Evolutionary conservation across 768 basidiomycete genomes (phyloP).

Genomic region (Boletus insuetus): DNA sequence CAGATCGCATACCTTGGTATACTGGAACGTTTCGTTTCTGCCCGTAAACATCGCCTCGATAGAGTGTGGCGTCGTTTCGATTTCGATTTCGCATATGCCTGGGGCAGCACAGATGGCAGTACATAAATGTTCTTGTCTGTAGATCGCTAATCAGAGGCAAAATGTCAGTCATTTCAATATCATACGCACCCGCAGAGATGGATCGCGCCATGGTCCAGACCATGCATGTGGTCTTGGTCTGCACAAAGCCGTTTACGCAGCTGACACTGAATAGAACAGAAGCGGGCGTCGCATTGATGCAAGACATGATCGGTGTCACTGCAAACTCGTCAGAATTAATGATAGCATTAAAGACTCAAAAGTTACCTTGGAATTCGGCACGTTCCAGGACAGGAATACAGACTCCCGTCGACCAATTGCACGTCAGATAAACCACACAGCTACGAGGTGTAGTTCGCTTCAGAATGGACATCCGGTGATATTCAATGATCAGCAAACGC

Average conservation of each 20-base stretch:
- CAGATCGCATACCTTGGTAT: constrained; percentile 50
- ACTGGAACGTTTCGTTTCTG: constrained; percentile 57
- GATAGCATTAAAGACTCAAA: neutral
- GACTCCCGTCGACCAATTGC: constrained; percentile 25
- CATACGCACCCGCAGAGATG: constrained; percentile 57
- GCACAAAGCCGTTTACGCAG: constrained; percentile 57
- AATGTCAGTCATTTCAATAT: neutral
- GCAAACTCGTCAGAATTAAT: neutral
- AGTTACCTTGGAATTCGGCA: constrained; percentile 44
- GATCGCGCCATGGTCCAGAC: constrained; percentile 34
- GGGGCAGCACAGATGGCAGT: constrained; percentile 37
- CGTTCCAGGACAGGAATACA: constrained; percentile 40
- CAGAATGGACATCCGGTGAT: neutral
- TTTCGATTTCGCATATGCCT: constrained; percentile 61
- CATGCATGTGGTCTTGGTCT: constrained; percentile 50
- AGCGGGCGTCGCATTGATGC: constrained; percentile 50
- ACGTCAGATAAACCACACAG: constrained; percentile 40
- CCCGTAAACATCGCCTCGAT: constrained; percentile 63
- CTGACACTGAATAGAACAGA: constrained; percentile 53
- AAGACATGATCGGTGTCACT: constrained; percentile 45
- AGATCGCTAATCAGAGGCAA: neutral
- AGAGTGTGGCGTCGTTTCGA: constrained; percentile 52
- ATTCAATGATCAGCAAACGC: neutral
- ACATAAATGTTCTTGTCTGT: constrained; percentile 54
- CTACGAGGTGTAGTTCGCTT: constrained; percentile 22